Conservation (phyloP, 352 stramenopile species). For the Thraustochytrium striatum region DNA sequence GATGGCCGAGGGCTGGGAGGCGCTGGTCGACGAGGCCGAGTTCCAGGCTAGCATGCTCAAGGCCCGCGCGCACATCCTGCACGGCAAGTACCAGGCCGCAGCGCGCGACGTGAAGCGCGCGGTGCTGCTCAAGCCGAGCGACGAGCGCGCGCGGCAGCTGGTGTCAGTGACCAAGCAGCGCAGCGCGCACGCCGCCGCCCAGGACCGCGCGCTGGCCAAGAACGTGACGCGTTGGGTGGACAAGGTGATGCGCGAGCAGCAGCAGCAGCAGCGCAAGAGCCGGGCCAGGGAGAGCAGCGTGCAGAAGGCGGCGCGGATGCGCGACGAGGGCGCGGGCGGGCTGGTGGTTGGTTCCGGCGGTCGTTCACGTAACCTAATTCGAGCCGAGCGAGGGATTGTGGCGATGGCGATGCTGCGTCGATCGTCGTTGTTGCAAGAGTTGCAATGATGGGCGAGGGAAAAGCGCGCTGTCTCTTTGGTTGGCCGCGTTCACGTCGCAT, state of each 20-base stretch:
- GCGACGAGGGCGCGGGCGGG: too few species aligned
- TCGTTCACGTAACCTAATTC: too few species aligned
- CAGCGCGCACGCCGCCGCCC: not conserved
- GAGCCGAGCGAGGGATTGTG: too few species aligned
- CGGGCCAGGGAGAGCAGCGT: too few species aligned
- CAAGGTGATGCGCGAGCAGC: not conserved
- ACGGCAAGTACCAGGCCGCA: slow-evolving; percentile 21
- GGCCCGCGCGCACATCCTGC: slow-evolving; percentile 15
- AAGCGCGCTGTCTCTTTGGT: too few species aligned
- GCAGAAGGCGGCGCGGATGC: too few species aligned
- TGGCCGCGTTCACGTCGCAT: too few species aligned
- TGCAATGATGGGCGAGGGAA: too few species aligned
- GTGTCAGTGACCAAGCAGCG: slow-evolving; percentile 22
- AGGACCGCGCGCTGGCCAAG: slow-evolving; percentile 21
- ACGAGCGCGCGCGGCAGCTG: slow-evolving; percentile 6
- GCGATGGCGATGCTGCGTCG: too few species aligned
- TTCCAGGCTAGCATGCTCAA: slow-evolving; percentile 15
- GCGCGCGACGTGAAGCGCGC: not conserved
- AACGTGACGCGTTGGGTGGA: slow-evolving; percentile 10
- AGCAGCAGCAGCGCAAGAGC: too few species aligned
- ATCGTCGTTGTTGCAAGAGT: too few species aligned
- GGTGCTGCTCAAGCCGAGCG: not conserved
- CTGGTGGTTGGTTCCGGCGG: too few species aligned
- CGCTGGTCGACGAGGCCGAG: not conserved
- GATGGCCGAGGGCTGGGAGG: not conserved